Evolutionary conservation across 1,284 basidiomycete species (phyloP).

Genomic region (Phylloboletellus chloephorus): DNA sequence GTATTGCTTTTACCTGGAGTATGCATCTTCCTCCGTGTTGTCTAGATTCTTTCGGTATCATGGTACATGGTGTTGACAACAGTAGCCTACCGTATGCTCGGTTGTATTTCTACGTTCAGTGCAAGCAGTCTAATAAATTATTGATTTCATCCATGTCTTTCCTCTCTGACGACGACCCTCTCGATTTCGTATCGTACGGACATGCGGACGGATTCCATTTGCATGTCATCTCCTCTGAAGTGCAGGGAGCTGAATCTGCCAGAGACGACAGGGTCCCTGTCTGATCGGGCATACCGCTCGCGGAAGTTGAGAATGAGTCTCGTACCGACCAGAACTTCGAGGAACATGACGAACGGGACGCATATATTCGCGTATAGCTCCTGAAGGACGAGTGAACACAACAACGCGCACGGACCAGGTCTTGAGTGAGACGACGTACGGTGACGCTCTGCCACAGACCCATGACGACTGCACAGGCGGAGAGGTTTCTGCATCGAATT

Average conservation of each 20-base stretch:
- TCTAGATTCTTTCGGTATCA: slow-evolving; percentile 9
- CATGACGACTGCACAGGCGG: slow-evolving; percentile 22
- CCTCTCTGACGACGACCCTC: slow-evolving; percentile 17
- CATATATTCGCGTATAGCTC: slow-evolving; percentile 28
- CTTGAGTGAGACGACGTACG: slow-evolving; percentile 17
- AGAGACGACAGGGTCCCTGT: slow-evolving; percentile 9
- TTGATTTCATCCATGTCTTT: not conserved
- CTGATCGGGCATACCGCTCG: slow-evolving; percentile 24
- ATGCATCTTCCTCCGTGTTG: slow-evolving; percentile 9
- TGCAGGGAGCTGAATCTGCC: slow-evolving; percentile 16
- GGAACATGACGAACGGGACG: slow-evolving; percentile 31
- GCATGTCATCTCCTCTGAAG: slow-evolving; percentile 12
- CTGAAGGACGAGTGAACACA: slow-evolving; percentile 7
- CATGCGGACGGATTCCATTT: slow-evolving; percentile 4
- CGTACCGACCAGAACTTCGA: slow-evolving; percentile 31
- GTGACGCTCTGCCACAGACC: slow-evolving; percentile 25
- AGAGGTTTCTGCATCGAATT: slow-evolving; percentile 24
- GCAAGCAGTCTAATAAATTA: slow-evolving; percentile 8
- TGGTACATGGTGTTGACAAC: slow-evolving; percentile 7
- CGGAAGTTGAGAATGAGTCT: slow-evolving; percentile 32
- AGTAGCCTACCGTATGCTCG: slow-evolving; percentile 3
- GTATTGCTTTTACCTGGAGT: slow-evolving; percentile 12
- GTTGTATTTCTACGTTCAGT: slow-evolving; percentile 21
- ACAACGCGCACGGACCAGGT: not conserved
- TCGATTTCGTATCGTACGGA: slow-evolving; percentile 17